A percentile compares a stretch with the other conserved stretches of the same genome.
Evolutionary conservation across 2,329 filamentous ascomycete species (phyloP).

Genomic region (Ophiostoma sp.): DNA sequence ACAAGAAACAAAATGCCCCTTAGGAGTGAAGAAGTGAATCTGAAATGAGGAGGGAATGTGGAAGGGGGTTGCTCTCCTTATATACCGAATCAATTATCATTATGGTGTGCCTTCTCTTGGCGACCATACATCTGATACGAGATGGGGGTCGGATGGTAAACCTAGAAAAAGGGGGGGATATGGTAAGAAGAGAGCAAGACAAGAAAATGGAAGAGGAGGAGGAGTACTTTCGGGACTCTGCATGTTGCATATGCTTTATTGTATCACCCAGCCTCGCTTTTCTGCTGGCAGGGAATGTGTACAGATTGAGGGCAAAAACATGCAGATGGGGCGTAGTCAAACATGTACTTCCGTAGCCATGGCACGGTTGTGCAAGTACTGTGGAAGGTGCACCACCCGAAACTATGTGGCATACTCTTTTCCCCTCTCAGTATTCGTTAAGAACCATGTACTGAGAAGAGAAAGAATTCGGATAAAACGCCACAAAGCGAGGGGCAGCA

Average conservation of each 20-base stretch:
- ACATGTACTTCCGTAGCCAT: background rate
- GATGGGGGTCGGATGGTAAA: background rate
- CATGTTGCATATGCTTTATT: background rate
- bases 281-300: background rate
- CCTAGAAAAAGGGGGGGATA: background rate
- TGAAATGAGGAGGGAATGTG: background rate
- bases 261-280: background rate
- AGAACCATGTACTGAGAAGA: too few species aligned
- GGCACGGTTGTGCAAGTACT: background rate
- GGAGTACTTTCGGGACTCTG: background rate
- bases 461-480: background rate
- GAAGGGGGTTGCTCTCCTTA: background rate
- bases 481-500: background rate
- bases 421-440: background rate
- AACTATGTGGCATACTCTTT: background rate
- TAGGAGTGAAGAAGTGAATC: background rate
- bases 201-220: background rate
- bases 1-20: background rate
- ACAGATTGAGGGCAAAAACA: background rate
- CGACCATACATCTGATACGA: background rate
- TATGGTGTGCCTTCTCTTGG: background rate
- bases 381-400: background rate
- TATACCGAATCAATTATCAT: background rate
- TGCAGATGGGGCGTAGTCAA: background rate
- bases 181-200: background rate